phyloP scores from a whole-genome alignment of 768 basidiomycete species.

The Calocera cornea region DNA sequence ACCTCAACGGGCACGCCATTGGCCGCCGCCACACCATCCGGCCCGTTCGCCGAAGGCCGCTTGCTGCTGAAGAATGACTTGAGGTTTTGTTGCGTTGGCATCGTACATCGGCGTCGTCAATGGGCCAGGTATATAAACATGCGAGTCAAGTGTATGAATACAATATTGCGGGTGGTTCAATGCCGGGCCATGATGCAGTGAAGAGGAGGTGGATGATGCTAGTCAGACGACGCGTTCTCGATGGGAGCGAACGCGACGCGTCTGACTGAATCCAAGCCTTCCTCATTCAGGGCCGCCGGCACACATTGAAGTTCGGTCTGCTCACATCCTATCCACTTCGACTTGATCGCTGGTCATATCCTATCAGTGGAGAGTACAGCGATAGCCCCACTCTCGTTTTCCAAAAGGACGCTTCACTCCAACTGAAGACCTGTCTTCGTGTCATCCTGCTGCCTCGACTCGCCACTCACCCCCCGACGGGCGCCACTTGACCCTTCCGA shows the following conservation, averaged over 20 bases:
- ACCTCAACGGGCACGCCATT: not conserved
- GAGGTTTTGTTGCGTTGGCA: not conserved
- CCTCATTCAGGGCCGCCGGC: not conserved
- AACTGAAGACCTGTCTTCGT: no score
- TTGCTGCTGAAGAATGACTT: not conserved
- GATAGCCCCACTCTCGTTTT: no score
- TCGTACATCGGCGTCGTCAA: not conserved
- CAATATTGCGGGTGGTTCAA: not conserved
- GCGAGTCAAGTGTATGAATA: not conserved
- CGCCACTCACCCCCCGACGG: not conserved
- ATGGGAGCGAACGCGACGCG: not conserved
- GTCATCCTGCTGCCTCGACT: not conserved
- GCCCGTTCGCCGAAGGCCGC: not conserved
- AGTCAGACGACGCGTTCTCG: not conserved
- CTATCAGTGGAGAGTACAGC: no score
- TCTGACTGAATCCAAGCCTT: not conserved
- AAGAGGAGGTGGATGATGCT: not conserved
- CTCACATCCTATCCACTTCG: no score
- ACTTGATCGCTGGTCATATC: no score
- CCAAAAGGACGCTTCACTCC: no score
- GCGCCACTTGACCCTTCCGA: not conserved
- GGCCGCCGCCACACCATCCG: not conserved
- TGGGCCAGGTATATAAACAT: not conserved
- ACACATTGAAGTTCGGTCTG: no score
- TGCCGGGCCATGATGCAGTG: not conserved